Percentiles rank a stretch among this genome's conserved stretches.
Evolutionary conservation across 2,329 filamentous ascomycete genomes (phyloP).

Genomic region (Knoxdaviesia capensis): DNA sequence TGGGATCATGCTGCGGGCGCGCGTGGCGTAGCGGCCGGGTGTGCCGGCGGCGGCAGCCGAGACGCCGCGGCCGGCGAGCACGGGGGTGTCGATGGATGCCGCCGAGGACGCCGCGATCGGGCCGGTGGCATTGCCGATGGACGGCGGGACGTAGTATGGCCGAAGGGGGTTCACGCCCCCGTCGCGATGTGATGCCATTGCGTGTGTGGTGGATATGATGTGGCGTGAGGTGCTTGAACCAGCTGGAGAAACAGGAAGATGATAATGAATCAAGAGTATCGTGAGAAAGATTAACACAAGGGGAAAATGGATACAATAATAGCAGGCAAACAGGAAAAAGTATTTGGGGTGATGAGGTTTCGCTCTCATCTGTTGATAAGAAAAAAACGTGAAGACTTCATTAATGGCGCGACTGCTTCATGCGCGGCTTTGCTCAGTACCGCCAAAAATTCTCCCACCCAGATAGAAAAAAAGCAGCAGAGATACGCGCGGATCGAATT

Average conservation of each 20-base stretch:
- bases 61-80: constrained; percentile 11
- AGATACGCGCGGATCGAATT: too few relatives aligned
- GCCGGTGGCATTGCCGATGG: constrained; percentile 12
- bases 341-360: too few relatives aligned
- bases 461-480: too few relatives aligned
- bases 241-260: background rate
- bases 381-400: too few relatives aligned
- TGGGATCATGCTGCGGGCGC: constrained; percentile 68
- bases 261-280: too few relatives aligned
- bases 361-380: too few relatives aligned
- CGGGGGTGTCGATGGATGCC: constrained; percentile 5
- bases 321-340: too few relatives aligned
- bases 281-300: too few relatives aligned
- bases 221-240: background rate
- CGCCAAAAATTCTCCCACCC: too few relatives aligned
- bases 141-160: constrained; percentile 46
- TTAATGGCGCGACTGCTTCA: too few relatives aligned
- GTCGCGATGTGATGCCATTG: constrained; percentile 18
- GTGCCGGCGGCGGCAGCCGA: constrained; percentile 1
- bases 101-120: constrained; percentile 24
- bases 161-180: constrained; percentile 41
- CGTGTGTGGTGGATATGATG: background rate
- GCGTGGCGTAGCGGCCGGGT: constrained; percentile 25
- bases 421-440: too few relatives aligned
- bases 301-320: too few relatives aligned